A percentile compares a stretch with the other conserved stretches of the same genome.
Evolutionary conservation across 2,329 filamentous ascomycete genomes (phyloP).

Genomic region (Coniochaeta sp.): DNA sequence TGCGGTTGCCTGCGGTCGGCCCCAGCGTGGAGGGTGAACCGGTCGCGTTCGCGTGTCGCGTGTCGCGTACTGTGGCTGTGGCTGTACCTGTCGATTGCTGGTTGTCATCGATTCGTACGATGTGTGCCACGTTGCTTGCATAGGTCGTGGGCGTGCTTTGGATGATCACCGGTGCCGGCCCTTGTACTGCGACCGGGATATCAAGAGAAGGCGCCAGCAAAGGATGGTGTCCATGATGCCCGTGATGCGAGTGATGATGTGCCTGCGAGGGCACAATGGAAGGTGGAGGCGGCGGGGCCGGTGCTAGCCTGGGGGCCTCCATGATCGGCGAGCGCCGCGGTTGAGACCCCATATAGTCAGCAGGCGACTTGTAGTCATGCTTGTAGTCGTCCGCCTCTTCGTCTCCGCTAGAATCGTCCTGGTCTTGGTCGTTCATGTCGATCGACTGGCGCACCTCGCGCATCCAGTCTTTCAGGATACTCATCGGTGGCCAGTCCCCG

Average conservation of each 20-base stretch:
- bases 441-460: slow-evolving; percentile 46
- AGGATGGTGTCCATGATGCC: neutral
- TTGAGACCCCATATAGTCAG: slow-evolving; percentile 17
- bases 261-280: slow-evolving; percentile 5
- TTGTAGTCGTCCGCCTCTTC: slow-evolving; percentile 18
- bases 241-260: slow-evolving; percentile 4
- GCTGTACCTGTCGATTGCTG: neutral
- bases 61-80: neutral
- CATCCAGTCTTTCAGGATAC: slow-evolving; percentile 53
- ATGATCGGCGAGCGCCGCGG: slow-evolving; percentile 16
- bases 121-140: slow-evolving; percentile 4
- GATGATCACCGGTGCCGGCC: slow-evolving; percentile 12
- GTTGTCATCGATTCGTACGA: neutral
- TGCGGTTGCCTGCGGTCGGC: slow-evolving; percentile 12
- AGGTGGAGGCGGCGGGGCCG: slow-evolving; percentile 14
- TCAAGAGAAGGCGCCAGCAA: slow-evolving; percentile 15
- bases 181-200: slow-evolving; percentile 4
- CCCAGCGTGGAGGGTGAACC: slow-evolving; percentile 9
- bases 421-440: slow-evolving; percentile 32
- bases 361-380: slow-evolving; percentile 21
- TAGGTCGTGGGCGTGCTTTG: slow-evolving; percentile 11
- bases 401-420: slow-evolving; percentile 42
- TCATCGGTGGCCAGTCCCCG: slow-evolving; percentile 52
- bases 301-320: slow-evolving; percentile 19
- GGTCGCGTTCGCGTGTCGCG: neutral